Base-by-base conservation (phyloP, 2,329 filamentous ascomycete species). In the Biscogniauxia marginata region DNA sequence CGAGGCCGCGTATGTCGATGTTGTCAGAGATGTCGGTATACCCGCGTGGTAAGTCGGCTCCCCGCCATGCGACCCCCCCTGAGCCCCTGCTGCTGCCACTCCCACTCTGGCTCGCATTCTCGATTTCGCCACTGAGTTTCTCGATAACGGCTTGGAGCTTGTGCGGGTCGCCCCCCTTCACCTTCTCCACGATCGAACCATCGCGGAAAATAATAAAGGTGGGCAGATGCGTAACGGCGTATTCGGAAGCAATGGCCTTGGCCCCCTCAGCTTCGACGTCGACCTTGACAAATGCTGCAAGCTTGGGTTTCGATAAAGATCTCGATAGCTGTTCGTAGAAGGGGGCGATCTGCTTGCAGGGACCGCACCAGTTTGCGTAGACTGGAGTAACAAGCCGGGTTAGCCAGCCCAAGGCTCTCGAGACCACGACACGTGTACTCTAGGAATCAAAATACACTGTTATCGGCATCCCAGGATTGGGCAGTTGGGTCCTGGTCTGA, bases 171-270 rank as follows among this genome's bases (percentile, higher is more conserved):
- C 90, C 90, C 46, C 92, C 93, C 70, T 84, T 81, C 58, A 95
- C 83, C 66, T 84, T 88, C 52, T 88, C 83, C 48, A 85, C 81
- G 55, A 86, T 77, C 61, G 84, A 79, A 64, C 86, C 88, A 69
- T 88, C 82, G 66, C 88, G 88, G 78, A 91, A 96, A 67, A 97
- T 82, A 69, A 98, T 83, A 73, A 98, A 96, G n/a, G 93, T 96
- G 7, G 95, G 95, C 70, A 93, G 86, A 74, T 84, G 83, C 19
- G 85, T 86, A 68, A 98, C 81, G 62, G 79, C 79, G 76, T 96
- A 95, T 63, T 86, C 84, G 58, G 83, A 71, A 16, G 90, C 85
- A 61, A 98, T 84, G 39, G 90, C 85, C 67, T 85, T 79, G 52
- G 60, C 53, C 39, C 63, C 63, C 71, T 95, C 89, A 50, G 81